phyloP scores from a whole-genome alignment of 805 yeast species.

The Barnettozyma populi region DNA sequence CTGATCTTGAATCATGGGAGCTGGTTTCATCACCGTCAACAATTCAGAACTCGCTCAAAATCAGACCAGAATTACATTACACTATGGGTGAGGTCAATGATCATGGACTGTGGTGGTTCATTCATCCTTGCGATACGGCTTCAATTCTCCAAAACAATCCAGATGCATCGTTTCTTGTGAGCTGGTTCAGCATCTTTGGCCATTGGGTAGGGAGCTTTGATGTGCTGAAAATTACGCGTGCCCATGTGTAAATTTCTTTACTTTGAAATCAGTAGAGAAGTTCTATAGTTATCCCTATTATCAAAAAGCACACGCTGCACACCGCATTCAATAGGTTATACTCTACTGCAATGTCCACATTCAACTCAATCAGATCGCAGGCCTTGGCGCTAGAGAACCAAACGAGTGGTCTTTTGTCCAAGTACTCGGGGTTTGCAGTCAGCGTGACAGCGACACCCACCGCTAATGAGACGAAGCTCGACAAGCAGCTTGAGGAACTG shows the following conservation, averaged over 20 bases:
- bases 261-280: neutral
- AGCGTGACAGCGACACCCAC: conserved; percentile 43
- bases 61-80: conserved; percentile 4
- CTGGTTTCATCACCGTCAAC: neutral
- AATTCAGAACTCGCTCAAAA: neutral
- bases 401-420: conserved; percentile 47
- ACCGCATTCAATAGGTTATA: neutral
- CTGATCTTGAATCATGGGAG: neutral
- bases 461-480: conserved; percentile 41
- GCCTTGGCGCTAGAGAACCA: conserved; percentile 67
- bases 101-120: conserved; percentile 19
- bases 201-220: neutral
- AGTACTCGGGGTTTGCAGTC: conserved; percentile 50
- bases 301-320: neutral
- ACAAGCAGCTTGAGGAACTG: conserved; percentile 43
- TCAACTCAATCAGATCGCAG: conserved; percentile 63
- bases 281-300: neutral
- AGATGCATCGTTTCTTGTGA: conserved; percentile 19
- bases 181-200: conserved; percentile 26
- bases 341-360: conserved; percentile 35
- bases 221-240: conserved; percentile 13
- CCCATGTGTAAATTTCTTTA: neutral
- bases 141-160: conserved; percentile 24
- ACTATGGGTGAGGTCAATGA: conserved; percentile 9
- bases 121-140: conserved; percentile 39